Conservation (phyloP, 1,284 basidiomycete species). For the Waitea zeae region DNA sequence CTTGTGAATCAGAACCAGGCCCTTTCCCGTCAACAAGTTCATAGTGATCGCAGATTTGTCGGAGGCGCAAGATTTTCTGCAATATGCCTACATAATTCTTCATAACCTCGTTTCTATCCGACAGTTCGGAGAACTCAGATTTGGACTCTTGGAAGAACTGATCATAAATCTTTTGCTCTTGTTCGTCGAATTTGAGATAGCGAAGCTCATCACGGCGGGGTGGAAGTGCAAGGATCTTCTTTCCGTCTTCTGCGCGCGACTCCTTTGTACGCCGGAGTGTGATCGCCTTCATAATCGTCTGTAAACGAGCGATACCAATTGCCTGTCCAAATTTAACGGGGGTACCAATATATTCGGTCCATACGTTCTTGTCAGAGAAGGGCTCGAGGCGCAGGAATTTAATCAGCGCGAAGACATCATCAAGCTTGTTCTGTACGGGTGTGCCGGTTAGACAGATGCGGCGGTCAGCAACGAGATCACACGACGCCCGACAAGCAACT, state of each 20-base stretch:
- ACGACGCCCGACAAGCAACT: conserved; percentile 86
- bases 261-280: conserved; percentile 95
- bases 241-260: conserved; percentile 65
- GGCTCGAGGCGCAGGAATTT: conserved; percentile 89
- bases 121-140: conserved; percentile 78
- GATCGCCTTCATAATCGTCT: conserved; percentile 94
- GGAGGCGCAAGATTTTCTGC: conserved; percentile 86
- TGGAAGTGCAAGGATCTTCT: conserved; percentile 75
- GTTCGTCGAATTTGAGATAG: conserved; percentile 68
- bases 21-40: conserved; percentile 78
- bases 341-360: conserved; percentile 86
- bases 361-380: conserved; percentile 83
- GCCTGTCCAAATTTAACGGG: conserved; percentile 86
- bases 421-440: conserved; percentile 96
- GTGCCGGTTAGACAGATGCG: conserved; percentile 92
- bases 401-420: conserved; percentile 93
- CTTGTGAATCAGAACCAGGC: conserved; percentile 20
- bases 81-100: conserved; percentile 97
- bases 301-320: conserved; percentile 85
- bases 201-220: conserved; percentile 76
- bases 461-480: conserved; percentile 87
- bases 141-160: conserved; percentile 79
- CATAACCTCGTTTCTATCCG: conserved; percentile 80
- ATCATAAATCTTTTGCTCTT: conserved; percentile 80
- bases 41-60: conserved; percentile 95